These are phyloP conservation scores for Mortierella sp. DNA, from an alignment of 371 early-diverging fungal genomes.

Conservation along the genomic window DNA sequence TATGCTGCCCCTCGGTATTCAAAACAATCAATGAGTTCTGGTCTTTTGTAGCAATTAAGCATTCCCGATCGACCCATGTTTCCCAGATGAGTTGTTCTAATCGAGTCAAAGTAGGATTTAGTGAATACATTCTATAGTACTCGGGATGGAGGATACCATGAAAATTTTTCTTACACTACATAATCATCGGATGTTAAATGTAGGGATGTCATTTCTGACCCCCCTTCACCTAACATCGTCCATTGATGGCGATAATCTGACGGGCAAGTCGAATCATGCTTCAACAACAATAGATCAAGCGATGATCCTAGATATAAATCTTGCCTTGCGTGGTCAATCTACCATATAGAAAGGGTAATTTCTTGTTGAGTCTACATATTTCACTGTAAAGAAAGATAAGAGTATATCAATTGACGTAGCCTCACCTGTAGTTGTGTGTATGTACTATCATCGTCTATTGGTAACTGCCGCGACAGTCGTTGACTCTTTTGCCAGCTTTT, in stretches of 20 bases:
- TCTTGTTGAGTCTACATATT: neutral
- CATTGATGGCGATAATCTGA: neutral
- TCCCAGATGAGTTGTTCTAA: constrained; percentile 43
- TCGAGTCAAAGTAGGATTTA: neutral
- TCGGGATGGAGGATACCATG: too few relatives aligned
- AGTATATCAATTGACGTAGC: neutral
- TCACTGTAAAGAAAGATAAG: neutral
- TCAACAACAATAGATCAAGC: constrained; percentile 21
- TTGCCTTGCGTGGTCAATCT: constrained; percentile 20
- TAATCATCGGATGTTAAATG: constrained; percentile 30
- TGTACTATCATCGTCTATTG: constrained; percentile 9
- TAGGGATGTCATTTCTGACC: constrained; percentile 36
- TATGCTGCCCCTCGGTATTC: neutral
- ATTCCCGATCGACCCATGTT: constrained; percentile 32
- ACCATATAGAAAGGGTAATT: neutral
- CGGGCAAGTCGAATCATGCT: constrained; percentile 2
- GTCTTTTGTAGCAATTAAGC: constrained; percentile 13
- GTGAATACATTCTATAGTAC: too few relatives aligned
- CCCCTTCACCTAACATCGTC: neutral
- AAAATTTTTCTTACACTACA: constrained; percentile 31
- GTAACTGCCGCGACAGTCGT: neutral
- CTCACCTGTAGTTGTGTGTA: constrained; percentile 27
- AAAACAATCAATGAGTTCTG: neutral
- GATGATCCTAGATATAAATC: constrained; percentile 35
- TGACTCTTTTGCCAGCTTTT: constrained; percentile 36